These are phyloP conservation scores for Orbilia javanica DNA, from an alignment of 2,329 filamentous ascomycete species.

Conservation along the genomic window DNA sequence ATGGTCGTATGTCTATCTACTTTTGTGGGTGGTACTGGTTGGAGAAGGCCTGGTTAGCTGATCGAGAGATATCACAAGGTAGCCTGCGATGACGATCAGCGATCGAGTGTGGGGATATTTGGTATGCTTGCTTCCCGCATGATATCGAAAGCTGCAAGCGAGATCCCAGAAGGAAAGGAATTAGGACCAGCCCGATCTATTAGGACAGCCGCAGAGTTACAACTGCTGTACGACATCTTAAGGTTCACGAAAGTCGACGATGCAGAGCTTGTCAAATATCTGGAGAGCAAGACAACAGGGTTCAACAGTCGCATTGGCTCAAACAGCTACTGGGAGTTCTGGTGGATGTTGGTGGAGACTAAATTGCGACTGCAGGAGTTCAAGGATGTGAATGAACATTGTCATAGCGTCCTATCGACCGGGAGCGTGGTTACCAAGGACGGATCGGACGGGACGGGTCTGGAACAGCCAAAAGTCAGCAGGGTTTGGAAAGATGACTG, in stretches of 20 bases:
- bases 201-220: slow-evolving; percentile 62
- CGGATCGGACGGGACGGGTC: slow-evolving; percentile 33
- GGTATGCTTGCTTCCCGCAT: slow-evolving; percentile 63
- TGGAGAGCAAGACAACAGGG: slow-evolving; percentile 48
- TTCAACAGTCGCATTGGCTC: slow-evolving; percentile 50
- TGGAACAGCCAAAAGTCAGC: slow-evolving; percentile 50
- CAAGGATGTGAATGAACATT: slow-evolving; percentile 53
- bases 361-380: slow-evolving; percentile 48
- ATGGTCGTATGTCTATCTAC: slow-evolving; percentile 60
- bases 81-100: slow-evolving; percentile 57
- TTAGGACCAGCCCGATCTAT: slow-evolving; percentile 61
- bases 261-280: slow-evolving; percentile 41
- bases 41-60: slow-evolving; percentile 24
- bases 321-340: slow-evolving; percentile 53
- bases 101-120: slow-evolving; percentile 61
- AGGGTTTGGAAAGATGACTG: slow-evolving; percentile 61
- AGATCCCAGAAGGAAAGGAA: slow-evolving; percentile 61
- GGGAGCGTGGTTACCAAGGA: slow-evolving; percentile 28
- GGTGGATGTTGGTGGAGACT: slow-evolving; percentile 50
- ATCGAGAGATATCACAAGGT: slow-evolving; percentile 58
- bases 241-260: slow-evolving; percentile 50
- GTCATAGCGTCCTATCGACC: slow-evolving; percentile 46
- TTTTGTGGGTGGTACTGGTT: background rate
- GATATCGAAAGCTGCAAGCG: slow-evolving; percentile 62
- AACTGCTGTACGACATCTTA: slow-evolving; percentile 61